Conservation (phyloP, 768 basidiomycete genomes). For the Amyloporia xantha region DNA sequence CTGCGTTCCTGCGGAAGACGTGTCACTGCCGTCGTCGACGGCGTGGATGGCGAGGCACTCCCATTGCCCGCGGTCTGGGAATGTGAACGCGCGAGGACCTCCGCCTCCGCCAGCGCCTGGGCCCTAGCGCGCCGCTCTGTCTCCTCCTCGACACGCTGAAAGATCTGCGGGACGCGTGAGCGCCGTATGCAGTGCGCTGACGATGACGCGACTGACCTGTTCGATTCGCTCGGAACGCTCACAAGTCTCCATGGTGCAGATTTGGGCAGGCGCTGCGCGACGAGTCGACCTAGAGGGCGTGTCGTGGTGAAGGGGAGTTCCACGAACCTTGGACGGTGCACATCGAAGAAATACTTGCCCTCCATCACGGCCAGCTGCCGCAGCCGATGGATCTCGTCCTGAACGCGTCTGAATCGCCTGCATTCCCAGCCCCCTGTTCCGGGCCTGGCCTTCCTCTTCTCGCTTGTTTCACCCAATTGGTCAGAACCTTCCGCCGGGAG, state of each 20-base stretch:
- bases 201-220: constrained; percentile 9
- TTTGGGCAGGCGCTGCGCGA: too few relatives aligned
- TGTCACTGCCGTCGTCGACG: constrained; percentile 8
- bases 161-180: constrained; percentile 34
- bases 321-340: neutral
- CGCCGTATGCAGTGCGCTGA: neutral
- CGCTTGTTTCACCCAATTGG: too few relatives aligned
- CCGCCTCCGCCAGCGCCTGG: constrained; percentile 8
- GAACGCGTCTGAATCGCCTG: too few relatives aligned
- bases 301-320: neutral
- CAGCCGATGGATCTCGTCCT: neutral
- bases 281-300: neutral
- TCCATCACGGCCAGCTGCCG: neutral
- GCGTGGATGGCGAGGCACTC: constrained; percentile 4
- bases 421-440: too few relatives aligned
- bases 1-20: constrained; percentile 13
- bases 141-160: constrained; percentile 51
- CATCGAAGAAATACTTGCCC: neutral
- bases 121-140: constrained; percentile 41
- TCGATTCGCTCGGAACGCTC: constrained; percentile 14
- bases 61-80: neutral
- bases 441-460: too few relatives aligned
- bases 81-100: neutral
- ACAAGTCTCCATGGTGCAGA: constrained; percentile 5
- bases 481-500: too few relatives aligned